These are phyloP conservation scores for Dacryopinax primogenitus DNA, from an alignment of 768 basidiomycete genomes.

Conservation along the genomic window DNA sequence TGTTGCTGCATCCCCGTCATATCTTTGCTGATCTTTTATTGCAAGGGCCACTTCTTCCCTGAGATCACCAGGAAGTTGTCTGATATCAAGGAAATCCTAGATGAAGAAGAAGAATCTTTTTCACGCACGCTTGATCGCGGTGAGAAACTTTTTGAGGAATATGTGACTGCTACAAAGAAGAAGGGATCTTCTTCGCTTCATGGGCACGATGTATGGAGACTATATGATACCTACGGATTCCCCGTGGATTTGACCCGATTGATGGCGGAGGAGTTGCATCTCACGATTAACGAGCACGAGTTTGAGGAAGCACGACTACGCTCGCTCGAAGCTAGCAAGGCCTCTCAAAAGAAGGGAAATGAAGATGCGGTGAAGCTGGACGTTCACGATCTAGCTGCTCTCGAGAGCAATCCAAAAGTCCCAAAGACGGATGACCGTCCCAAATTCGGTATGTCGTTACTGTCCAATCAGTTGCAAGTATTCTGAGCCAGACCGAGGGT, in stretches of 20 bases:
- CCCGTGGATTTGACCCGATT: constrained; percentile 90
- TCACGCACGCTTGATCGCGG: constrained; percentile 94
- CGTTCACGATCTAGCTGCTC: constrained; percentile 79
- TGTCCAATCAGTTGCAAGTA: not conserved
- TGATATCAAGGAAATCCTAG: constrained; percentile 86
- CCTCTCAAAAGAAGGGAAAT: constrained; percentile 54
- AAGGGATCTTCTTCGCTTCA: constrained; percentile 52
- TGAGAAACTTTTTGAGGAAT: constrained; percentile 88
- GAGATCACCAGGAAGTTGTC: constrained; percentile 72
- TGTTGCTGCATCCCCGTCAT: constrained; percentile 11
- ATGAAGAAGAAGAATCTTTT: constrained; percentile 97
- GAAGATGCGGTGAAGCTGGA: constrained; percentile 74
- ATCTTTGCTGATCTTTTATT: not conserved
- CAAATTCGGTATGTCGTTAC: constrained; percentile 63
- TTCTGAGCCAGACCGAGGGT: constrained; percentile 33
- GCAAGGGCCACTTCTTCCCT: constrained; percentile 78
- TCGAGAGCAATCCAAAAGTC: constrained; percentile 64
- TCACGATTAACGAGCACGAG: constrained; percentile 73
- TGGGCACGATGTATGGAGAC: constrained; percentile 90
- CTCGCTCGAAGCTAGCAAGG: constrained; percentile 87
- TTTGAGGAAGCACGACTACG: constrained; percentile 79
- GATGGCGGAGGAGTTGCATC: constrained; percentile 89
- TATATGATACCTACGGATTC: constrained; percentile 98
- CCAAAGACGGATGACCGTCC: constrained; percentile 86
- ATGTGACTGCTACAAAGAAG: constrained; percentile 53